A percentile compares a stretch with the other conserved stretches of the same genome.
These are phyloP conservation scores for Jaltomata sinuosa DNA, from an alignment of 257 asterid species.

Conservation along the genomic window DNA sequence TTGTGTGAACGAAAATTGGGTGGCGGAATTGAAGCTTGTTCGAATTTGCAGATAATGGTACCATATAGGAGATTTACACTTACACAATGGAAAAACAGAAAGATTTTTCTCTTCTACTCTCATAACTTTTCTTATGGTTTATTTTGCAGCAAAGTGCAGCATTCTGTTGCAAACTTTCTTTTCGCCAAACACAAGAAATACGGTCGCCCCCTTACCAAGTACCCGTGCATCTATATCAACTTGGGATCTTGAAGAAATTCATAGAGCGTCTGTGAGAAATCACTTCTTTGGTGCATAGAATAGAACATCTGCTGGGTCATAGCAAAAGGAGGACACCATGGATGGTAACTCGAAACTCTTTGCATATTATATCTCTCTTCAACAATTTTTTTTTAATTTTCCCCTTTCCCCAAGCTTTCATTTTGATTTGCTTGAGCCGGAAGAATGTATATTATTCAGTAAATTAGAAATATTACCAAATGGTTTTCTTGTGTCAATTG, in stretches of 20 bases:
- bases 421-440: background rate
- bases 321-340: constrained; percentile 23
- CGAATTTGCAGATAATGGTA: background rate
- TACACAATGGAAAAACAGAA: background rate
- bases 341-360: constrained; percentile 34
- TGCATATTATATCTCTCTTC: background rate
- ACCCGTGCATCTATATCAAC: background rate
- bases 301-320: constrained; percentile 29
- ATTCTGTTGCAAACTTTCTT: background rate
- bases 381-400: background rate
- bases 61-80: background rate
- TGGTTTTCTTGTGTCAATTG: background rate
- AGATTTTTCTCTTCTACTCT: background rate
- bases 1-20: background rate
- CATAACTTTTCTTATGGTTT: background rate
- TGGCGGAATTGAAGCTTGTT: background rate
- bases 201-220: background rate
- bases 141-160: background rate
- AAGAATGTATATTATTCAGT: background rate
- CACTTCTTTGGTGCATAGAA: background rate
- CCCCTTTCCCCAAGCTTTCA: background rate
- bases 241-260: background rate
- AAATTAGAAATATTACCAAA: background rate
- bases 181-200: background rate
- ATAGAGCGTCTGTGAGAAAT: background rate